Conservation (phyloP, 257 asterid species). For the Nicotiana tomentosiformis region DNA sequence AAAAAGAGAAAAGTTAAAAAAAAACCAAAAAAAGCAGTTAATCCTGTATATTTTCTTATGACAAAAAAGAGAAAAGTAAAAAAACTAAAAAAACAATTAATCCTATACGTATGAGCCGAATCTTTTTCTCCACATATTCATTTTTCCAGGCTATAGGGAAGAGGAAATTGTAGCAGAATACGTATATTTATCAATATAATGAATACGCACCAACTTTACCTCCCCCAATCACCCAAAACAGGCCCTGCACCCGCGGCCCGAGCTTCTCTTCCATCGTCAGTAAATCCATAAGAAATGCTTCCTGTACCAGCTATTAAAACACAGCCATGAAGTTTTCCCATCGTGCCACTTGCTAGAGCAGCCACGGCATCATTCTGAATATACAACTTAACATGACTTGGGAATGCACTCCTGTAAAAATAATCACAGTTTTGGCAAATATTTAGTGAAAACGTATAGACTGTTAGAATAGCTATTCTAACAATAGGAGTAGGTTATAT, state of each 20-base stretch:
- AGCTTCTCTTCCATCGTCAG: slow-evolving; percentile 90
- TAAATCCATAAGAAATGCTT: slow-evolving; percentile 85
- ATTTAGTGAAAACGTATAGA: background rate
- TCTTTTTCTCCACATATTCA: background rate
- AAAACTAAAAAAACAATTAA: background rate
- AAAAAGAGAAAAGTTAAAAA: background rate
- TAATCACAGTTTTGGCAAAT: background rate
- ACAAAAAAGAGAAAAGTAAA: background rate
- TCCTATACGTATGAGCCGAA: background rate
- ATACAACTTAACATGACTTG: slow-evolving; percentile 53
- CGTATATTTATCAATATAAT: background rate
- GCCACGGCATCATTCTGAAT: slow-evolving; percentile 94
- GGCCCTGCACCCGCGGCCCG: slow-evolving; percentile 99
- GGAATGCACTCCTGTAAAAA: slow-evolving; percentile 59
- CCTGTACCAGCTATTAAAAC: slow-evolving; percentile 97
- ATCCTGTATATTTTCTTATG: background rate
- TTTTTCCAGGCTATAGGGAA: background rate
- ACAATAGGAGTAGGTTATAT: too few species aligned
- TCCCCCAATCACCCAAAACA: slow-evolving; percentile 97
- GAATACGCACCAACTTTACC: slow-evolving; percentile 44
- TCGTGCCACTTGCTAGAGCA: slow-evolving; percentile 98
- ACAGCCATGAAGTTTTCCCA: slow-evolving; percentile 93
- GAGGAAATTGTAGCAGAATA: slow-evolving; percentile 1
- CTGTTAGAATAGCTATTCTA: background rate
- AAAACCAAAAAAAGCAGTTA: background rate